Conservation (phyloP, 495 filamentous ascomycete genomes). For the Penicillium ochrochloron region DNA sequence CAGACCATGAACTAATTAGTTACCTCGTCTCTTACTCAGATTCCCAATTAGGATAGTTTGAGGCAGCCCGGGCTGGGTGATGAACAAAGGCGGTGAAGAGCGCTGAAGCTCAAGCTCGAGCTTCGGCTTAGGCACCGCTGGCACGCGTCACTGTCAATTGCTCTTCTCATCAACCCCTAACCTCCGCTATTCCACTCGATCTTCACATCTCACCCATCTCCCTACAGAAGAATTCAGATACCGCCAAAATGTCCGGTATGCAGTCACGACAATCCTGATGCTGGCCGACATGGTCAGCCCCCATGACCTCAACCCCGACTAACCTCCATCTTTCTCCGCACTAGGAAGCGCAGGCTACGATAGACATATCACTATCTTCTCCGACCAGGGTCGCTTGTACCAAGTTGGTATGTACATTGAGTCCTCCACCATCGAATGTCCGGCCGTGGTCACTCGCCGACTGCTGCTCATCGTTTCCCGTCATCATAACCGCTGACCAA, state of each 20-base stretch:
- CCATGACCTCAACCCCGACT: constrained; percentile 47
- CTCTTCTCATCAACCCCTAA: constrained; percentile 29
- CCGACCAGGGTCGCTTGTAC: constrained; percentile 95
- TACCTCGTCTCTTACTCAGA: no score
- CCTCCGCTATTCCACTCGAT: constrained; percentile 19
- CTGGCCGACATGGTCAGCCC: constrained; percentile 16
- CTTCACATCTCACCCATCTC: constrained; percentile 14
- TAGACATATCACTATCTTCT: constrained; percentile 99
- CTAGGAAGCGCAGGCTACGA: constrained; percentile 94
- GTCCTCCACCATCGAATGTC: neutral
- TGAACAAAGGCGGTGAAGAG: constrained; percentile 33
- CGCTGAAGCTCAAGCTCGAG: constrained; percentile 47
- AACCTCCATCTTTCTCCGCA: constrained; percentile 39
- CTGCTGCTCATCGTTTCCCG: constrained; percentile 9
- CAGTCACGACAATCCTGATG: constrained; percentile 14
- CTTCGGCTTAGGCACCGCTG: constrained; percentile 52
- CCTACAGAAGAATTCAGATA: constrained; percentile 19
- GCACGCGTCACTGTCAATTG: constrained; percentile 46
- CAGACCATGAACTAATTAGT: no score
- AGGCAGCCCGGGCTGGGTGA: neutral
- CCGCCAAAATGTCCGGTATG: constrained; percentile 51
- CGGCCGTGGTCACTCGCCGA: neutral
- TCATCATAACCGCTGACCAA: constrained; percentile 32
- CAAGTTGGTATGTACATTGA: constrained; percentile 88
- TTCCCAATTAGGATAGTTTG: neutral